Percentiles rank a stretch among this genome's conserved stretches.
Conservation (phyloP, 495 filamentous ascomycete genomes). For the Aspergillus leporis region DNA sequence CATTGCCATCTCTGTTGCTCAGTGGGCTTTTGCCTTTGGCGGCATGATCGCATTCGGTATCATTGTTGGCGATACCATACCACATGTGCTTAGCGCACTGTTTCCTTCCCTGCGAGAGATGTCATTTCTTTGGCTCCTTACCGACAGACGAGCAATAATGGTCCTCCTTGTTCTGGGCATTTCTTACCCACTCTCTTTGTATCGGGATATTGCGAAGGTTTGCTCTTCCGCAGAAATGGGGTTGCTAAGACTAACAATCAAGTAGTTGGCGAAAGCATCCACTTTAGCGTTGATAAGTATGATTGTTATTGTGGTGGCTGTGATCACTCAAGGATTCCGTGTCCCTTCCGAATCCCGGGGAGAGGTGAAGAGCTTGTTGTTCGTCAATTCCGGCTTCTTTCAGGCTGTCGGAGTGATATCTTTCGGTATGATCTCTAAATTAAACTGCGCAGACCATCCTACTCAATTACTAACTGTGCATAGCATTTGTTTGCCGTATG, state of each 20-base stretch:
- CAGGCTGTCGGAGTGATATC: constrained; percentile 97
- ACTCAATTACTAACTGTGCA: constrained; percentile 30
- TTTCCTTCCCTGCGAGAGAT: constrained; percentile 75
- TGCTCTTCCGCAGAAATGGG: constrained; percentile 5
- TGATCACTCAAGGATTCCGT: constrained; percentile 80
- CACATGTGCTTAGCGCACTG: constrained; percentile 78
- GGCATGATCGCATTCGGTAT: constrained; percentile 98
- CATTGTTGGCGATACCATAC: constrained; percentile 94
- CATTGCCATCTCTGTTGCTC: constrained; percentile 83
- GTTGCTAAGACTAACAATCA: constrained; percentile 21
- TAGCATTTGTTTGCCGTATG: constrained; percentile 85
- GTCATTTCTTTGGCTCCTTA: constrained; percentile 77
- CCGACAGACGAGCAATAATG: constrained; percentile 79
- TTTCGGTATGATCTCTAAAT: constrained; percentile 64
- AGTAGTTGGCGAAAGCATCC: constrained; percentile 89
- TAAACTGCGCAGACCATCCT: background rate
- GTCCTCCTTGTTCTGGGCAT: constrained; percentile 79
- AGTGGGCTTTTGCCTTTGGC: constrained; percentile 98
- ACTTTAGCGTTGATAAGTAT: constrained; percentile 90
- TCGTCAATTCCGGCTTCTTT: constrained; percentile 82
- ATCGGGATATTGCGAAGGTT: constrained; percentile 97
- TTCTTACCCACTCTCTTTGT: constrained; percentile 90
- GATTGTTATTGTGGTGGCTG: constrained; percentile 81
- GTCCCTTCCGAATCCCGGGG: constrained; percentile 72
- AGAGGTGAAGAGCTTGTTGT: constrained; percentile 61